Evolutionary conservation across 2,329 filamentous ascomycete genomes (phyloP), one percentile per base, ranked within the genome.

Genomic region (Stagonosporopsis tanaceti): DNA sequence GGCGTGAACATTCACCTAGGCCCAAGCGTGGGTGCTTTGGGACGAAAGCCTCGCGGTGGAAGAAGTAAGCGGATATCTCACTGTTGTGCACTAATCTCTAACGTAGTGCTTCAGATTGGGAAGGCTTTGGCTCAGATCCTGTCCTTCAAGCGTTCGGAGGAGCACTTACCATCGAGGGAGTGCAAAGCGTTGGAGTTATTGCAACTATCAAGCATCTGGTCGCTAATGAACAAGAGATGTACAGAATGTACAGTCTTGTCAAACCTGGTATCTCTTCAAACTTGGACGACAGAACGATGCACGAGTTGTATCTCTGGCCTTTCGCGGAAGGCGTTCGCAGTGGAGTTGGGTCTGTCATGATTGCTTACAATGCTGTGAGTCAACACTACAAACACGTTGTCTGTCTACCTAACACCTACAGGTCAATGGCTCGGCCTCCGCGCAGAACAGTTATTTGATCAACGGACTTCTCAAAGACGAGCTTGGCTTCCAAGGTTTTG

Each of bases 391-490:
- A n/a, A 27, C 3, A 17, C 5, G 8, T 27, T 34, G 14, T 6
- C 4, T 20, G 14, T 6, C 24, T 5, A 6, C 27, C 62, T 69
- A 38, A 72, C 28, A 32, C 5, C n/a, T 17, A 1, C 24, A 74
- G 66, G 67, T 82, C 46, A 82, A 83, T 59, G 78, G 77, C 30
- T 78, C 75, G 5, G 86, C 87, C 1, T 92, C 89, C 69, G 70
- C 82, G 66, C 85, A 89, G 53, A 93, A 96, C 74, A 89, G 88
- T 63, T 92, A 94, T 71, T 78, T 95, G 2, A 83, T 96, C 61
- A 96, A 95, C 67, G 89, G 89, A 0, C 82, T 96, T n/a, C 78
- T 96, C 44, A 96, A 96, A 70, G 91, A 94, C 57, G 91, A 96
- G 72, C 82, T 95, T 4, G 92, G 91, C 8, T 96, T 96, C 69